Conservation (phyloP, 1,284 basidiomycete genomes). For the Leucoagaricus sp. region DNA sequence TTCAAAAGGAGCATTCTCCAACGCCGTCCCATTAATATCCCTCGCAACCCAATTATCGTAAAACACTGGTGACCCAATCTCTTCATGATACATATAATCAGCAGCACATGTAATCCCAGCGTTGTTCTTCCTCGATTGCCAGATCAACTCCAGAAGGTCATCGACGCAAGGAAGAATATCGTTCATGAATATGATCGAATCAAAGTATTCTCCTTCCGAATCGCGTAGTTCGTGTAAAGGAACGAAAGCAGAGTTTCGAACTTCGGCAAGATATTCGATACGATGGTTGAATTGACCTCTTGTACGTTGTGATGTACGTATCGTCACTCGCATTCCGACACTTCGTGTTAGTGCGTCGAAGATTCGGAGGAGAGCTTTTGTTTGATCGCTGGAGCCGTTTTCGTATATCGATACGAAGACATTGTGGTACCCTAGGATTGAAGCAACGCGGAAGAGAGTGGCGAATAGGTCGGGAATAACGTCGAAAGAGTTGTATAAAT, state of each 20-base stretch:
- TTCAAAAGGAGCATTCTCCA: conserved; percentile 96
- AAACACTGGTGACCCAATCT: conserved; percentile 88
- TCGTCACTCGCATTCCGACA: conserved; percentile 88
- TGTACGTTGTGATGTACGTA: conserved; percentile 87
- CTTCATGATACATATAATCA: conserved; percentile 97
- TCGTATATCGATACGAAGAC: conserved; percentile 97
- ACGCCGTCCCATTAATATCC: conserved; percentile 94
- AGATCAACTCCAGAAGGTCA: conserved; percentile 93
- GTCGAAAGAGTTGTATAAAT: conserved; percentile 98
- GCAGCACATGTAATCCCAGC: conserved; percentile 96
- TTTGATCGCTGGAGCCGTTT: conserved; percentile 95
- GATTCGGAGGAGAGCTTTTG: conserved; percentile 90
- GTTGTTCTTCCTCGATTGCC: conserved; percentile 88
- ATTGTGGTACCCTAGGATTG: conserved; percentile 92
- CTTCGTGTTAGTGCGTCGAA: conserved; percentile 88
- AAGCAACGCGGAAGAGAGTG: conserved; percentile 89
- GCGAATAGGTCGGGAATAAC: conserved; percentile 94
- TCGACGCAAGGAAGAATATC: conserved; percentile 95
- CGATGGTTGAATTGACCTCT: conserved; percentile 97
- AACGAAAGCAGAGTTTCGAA: conserved; percentile 92
- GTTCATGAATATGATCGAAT: conserved; percentile 97
- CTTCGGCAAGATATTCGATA: conserved; percentile 97
- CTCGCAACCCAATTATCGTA: conserved; percentile 98
- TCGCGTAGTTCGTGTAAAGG: conserved; percentile 92
- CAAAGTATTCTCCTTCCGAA: conserved; percentile 87